Evolutionary conservation across 208 protist genomes (phyloP).

Genomic region (Wallacemonas sp.): DNA sequence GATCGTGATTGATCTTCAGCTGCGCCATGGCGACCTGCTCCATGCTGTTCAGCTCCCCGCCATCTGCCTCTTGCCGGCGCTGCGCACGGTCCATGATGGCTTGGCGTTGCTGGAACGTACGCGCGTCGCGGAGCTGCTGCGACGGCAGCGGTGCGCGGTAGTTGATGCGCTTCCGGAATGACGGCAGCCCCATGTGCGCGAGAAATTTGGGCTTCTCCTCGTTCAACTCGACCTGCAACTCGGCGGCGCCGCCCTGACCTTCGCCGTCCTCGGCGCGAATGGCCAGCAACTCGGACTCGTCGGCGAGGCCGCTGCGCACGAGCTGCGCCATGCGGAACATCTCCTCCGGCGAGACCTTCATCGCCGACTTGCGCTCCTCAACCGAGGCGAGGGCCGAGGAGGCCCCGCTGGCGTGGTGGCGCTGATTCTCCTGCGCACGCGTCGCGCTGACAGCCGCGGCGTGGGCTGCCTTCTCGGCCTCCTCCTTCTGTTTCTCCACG

Average conservation of each 20-base stretch:
- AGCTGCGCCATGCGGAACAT: conserved; percentile 86
- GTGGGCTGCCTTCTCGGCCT: conserved; percentile 37
- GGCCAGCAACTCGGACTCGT: conserved; percentile 77
- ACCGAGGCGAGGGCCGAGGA: conserved; percentile 38
- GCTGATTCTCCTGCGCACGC: conserved; percentile 35
- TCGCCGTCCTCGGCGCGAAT: conserved; percentile 67
- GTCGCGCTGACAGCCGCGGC: conserved; percentile 12
- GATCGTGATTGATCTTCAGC: conserved; percentile 75
- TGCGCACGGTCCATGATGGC: conserved; percentile 65
- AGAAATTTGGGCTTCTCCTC: conserved; percentile 82
- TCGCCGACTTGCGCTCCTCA: conserved; percentile 47
- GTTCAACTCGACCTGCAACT: conserved; percentile 78
- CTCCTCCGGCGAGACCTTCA: conserved; percentile 86
- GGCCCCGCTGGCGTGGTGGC: conserved; percentile 16
- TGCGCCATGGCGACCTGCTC: conserved; percentile 67
- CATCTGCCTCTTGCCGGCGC: conserved; percentile 47
- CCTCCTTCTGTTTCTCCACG: conserved; percentile 44
- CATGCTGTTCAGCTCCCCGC: conserved; percentile 74
- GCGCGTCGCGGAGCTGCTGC: conserved; percentile 71
- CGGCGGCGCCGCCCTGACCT: conserved; percentile 24
- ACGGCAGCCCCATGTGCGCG: conserved; percentile 52
- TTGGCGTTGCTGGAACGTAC: conserved; percentile 81
- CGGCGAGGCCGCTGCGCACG: conserved; percentile 75
- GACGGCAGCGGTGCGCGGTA: conserved; percentile 78
- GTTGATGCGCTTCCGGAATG: conserved; percentile 67